phyloP scores from a whole-genome alignment of 2,329 filamentous ascomycete species.

The Cadophora malorum region DNA sequence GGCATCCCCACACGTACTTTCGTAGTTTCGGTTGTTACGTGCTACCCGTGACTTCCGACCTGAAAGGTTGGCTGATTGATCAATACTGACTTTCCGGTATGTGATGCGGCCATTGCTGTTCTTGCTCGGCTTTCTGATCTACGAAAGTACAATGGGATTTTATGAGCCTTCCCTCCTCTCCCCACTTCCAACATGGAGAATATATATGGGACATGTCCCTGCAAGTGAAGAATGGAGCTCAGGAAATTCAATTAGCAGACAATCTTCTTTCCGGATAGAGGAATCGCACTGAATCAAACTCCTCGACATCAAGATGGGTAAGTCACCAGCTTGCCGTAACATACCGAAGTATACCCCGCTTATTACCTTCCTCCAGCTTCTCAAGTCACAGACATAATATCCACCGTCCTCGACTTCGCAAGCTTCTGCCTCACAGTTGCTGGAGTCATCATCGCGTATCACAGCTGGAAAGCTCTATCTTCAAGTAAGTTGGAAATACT shows the following conservation, averaged over 20 bases:
- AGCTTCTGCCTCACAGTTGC: not conserved
- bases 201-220: not conserved
- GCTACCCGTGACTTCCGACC: not conserved
- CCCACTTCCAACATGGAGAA: not conserved
- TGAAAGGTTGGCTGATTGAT: not conserved
- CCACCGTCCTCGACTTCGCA: not conserved
- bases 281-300: not conserved
- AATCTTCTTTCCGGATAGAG: not conserved
- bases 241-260: not conserved
- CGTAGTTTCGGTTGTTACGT: not conserved
- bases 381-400: conserved; percentile 11
- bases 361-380: not conserved
- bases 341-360: conserved; percentile 1
- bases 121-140: not conserved
- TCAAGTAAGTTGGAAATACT: not conserved
- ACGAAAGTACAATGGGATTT: conserved; percentile 15
- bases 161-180: not conserved
- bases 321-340: not conserved
- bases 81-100: not conserved
- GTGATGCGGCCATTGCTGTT: not conserved
- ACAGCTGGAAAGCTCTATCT: conserved; percentile 15
- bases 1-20: conserved; percentile 1
- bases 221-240: not conserved
- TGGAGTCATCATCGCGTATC: conserved; percentile 2
- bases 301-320: conserved; percentile 6